Conservation (phyloP, 2,329 filamentous ascomycete species). For the Fusarium sacchari region DNA sequence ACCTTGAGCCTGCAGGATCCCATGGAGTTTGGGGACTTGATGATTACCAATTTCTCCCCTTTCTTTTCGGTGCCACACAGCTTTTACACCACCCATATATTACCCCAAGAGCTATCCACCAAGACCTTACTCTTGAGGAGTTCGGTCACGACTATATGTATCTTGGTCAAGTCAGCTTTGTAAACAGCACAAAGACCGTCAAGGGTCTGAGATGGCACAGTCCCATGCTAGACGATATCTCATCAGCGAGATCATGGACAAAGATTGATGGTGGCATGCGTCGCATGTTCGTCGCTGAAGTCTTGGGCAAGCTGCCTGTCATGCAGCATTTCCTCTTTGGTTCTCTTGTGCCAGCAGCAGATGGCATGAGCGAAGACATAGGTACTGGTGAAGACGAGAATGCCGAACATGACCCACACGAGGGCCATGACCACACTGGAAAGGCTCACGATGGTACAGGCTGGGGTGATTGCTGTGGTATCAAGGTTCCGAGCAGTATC, state of each 20-base stretch:
- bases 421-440: constrained; percentile 68
- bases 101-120: constrained; percentile 85
- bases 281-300: constrained; percentile 95
- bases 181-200: constrained; percentile 96
- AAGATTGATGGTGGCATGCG: constrained; percentile 97
- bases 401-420: constrained; percentile 64
- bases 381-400: constrained; percentile 59
- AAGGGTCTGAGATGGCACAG: constrained; percentile 95
- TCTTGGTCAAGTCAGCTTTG: constrained; percentile 90
- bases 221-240: constrained; percentile 98
- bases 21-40: constrained; percentile 98
- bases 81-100: constrained; percentile 84
- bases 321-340: constrained; percentile 99
- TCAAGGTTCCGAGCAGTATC: constrained; percentile 93
- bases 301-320: constrained; percentile 90
- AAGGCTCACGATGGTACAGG: constrained; percentile 71
- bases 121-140: constrained; percentile 86
- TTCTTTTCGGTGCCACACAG: constrained; percentile 93
- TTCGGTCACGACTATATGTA: constrained; percentile 87
- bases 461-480: constrained; percentile 98
- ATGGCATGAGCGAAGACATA: constrained; percentile 80
- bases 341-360: constrained; percentile 79
- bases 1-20: constrained; percentile 94
- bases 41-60: constrained; percentile 96
- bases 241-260: constrained; percentile 84